Base-by-base conservation (phyloP, 345 rosid species). In the Eucalyptus coolabah region DNA sequence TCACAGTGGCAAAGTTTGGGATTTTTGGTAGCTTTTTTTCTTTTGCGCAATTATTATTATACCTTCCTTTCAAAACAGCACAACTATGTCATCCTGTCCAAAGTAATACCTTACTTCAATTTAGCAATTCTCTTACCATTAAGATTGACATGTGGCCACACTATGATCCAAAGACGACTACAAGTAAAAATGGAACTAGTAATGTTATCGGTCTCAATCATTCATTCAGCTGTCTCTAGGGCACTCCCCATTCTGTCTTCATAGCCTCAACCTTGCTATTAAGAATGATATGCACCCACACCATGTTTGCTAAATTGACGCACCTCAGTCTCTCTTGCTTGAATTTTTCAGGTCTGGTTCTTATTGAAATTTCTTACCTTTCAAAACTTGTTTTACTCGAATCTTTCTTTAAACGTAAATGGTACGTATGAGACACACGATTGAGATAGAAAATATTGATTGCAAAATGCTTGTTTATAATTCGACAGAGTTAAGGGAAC, bases 21-120 rank as follows among this genome's bases (percentile, higher is more conserved):
- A 0, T 51, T 51, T 51, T 50, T 51, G 0, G 0, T 0, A 0
- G 21, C 54, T 51, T 51, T 51, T 51, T 17, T 23, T 12, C 5
- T 54, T 54, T 1, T 54, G 6, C 3, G 28, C 6, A 23, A 0
- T 23, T 54, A 54, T 54, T 54, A 54, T 54, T 54, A 23, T 21
- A 54, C 56, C 87, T 47, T 13, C 45, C 15, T 86, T 34, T 13
- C 0, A 18, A 56, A 50, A 26, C 42, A n/a, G 19, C 17, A 86
- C 88, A 59, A 24, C 44, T 18, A 37, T 67, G 16, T 18, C 59
- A 44, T 88, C 30, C 56, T 47, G 9, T 5, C 21, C 83, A 88
- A 32, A 63, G n/a, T n/a, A 45, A 40, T 65, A 42, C 86, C 37
- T 67, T 88, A 34, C 59, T 88, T 32, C 89, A 44, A 13, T 65